These are phyloP conservation scores for Erythrophleum ivorense DNA, from an alignment of 331 rosid genomes.

Conservation along the genomic window DNA sequence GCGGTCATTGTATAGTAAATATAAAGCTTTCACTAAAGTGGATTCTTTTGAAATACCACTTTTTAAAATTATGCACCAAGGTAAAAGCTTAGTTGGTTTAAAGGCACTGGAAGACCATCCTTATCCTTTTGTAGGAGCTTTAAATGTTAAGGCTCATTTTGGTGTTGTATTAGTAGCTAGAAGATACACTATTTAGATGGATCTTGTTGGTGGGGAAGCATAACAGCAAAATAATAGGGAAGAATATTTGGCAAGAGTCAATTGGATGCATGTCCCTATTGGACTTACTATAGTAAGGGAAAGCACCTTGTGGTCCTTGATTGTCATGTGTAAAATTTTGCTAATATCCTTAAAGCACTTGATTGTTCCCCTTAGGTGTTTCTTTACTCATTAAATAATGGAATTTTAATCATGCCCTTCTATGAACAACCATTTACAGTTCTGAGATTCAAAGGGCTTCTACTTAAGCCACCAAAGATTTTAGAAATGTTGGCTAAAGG, in stretches of 20 bases:
- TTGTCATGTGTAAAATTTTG: constrained; percentile 76
- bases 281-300: constrained; percentile 79
- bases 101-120: constrained; percentile 97
- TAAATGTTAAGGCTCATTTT: constrained; percentile 84
- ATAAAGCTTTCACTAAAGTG: constrained; percentile 88
- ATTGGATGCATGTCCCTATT: constrained; percentile 83
- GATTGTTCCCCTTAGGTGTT: constrained; percentile 77
- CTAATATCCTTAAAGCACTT: constrained; percentile 78
- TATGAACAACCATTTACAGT: constrained; percentile 64
- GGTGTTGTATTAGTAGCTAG: constrained; percentile 81
- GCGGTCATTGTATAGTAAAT: constrained; percentile 63
- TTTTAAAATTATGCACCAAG: constrained; percentile 61
- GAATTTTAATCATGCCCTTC: constrained; percentile 68
- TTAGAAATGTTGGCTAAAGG: constrained; percentile 63
- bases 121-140: constrained; percentile 92
- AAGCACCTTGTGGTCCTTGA: constrained; percentile 85
- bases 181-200: constrained; percentile 85
- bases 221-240: constrained; percentile 59
- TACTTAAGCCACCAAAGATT: constrained; percentile 81
- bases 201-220: constrained; percentile 72
- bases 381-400: constrained; percentile 82
- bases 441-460: constrained; percentile 73
- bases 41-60: constrained; percentile 86
- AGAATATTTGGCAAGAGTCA: constrained; percentile 88
- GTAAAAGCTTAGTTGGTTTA: constrained; percentile 53